Evolutionary conservation across 352 stramenopile species (phyloP).

Genomic region (Achlya hypogyna): DNA sequence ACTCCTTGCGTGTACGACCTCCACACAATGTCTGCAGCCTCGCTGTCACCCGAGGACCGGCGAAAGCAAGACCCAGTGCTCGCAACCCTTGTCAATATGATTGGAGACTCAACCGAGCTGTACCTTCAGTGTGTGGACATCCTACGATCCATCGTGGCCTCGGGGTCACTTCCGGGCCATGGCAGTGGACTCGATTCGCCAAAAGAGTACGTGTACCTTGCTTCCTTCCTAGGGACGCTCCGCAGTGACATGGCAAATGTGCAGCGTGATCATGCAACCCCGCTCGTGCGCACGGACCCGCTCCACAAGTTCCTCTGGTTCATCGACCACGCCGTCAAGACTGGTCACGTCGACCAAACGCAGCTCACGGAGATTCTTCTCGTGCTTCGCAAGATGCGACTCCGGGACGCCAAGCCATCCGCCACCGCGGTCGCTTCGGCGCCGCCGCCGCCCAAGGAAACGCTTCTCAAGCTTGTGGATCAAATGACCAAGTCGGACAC

Average conservation of each 20-base stretch:
- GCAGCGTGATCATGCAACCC: constrained; percentile 68
- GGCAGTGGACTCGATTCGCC: constrained; percentile 29
- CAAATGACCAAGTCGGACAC: constrained; percentile 70
- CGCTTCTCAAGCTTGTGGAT: constrained; percentile 60
- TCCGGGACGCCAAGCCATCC: constrained; percentile 36
- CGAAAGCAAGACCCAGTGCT: constrained; percentile 57
- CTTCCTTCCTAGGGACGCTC: constrained; percentile 70
- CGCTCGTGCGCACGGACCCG: constrained; percentile 56
- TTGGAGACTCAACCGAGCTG: constrained; percentile 73
- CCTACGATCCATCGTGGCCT: constrained; percentile 59
- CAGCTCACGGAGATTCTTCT: constrained; percentile 65
- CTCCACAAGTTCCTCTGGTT: constrained; percentile 87
- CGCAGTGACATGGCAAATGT: constrained; percentile 70
- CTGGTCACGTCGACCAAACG: constrained; percentile 25
- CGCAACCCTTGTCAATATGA: constrained; percentile 59
- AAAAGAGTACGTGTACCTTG: constrained; percentile 81
- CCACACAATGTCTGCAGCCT: not conserved
- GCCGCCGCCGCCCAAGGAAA: constrained; percentile 48
- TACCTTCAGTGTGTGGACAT: constrained; percentile 76
- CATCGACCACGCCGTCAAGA: constrained; percentile 69
- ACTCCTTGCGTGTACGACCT: not conserved
- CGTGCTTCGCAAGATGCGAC: constrained; percentile 59
- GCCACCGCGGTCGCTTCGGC: constrained; percentile 21
- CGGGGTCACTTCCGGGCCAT: constrained; percentile 59
- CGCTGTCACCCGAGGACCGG: constrained; percentile 42